Conservation (phyloP, 805 yeast genomes). For the Yamadazyma sp. region DNA sequence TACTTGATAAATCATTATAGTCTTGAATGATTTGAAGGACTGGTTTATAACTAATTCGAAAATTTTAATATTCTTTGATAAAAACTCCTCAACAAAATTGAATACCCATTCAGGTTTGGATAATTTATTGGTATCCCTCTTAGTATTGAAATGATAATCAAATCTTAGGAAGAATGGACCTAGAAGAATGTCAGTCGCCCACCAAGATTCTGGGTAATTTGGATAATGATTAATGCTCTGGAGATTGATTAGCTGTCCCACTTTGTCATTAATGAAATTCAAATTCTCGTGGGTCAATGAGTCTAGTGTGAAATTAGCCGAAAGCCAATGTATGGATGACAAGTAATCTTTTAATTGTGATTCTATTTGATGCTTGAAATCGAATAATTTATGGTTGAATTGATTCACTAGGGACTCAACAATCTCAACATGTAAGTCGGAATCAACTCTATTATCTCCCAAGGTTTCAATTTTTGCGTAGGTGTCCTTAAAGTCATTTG, state of each 20-base stretch:
- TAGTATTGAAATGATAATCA: slow-evolving; percentile 56
- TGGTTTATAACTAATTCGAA: slow-evolving; percentile 39
- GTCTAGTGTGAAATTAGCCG: slow-evolving; percentile 11
- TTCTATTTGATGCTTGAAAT: slow-evolving; percentile 10
- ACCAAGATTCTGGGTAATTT: slow-evolving; percentile 37
- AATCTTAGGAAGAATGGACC: slow-evolving; percentile 49
- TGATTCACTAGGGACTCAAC: not conserved
- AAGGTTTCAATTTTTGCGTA: slow-evolving; percentile 8
- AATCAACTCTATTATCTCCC: slow-evolving; percentile 3
- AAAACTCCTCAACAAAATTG: slow-evolving; percentile 43
- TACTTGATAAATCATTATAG: slow-evolving; percentile 31
- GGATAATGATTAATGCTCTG: slow-evolving; percentile 30
- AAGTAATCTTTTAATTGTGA: slow-evolving; percentile 12
- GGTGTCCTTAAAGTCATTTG: not conserved
- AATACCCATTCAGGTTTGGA: slow-evolving; percentile 76
- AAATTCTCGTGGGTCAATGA: slow-evolving; percentile 1
- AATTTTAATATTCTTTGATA: slow-evolving; percentile 36
- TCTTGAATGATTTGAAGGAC: slow-evolving; percentile 23
- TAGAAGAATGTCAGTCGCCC: slow-evolving; percentile 50
- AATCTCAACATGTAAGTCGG: slow-evolving; percentile 4
- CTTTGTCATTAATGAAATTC: slow-evolving; percentile 7
- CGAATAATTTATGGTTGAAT: slow-evolving; percentile 9
- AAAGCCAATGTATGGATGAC: slow-evolving; percentile 22
- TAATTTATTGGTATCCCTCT: slow-evolving; percentile 56
- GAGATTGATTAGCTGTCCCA: slow-evolving; percentile 22